Base-by-base conservation (phyloP, 2,329 filamentous ascomycete genomes). In the Sporothrix curviconia region DNA sequence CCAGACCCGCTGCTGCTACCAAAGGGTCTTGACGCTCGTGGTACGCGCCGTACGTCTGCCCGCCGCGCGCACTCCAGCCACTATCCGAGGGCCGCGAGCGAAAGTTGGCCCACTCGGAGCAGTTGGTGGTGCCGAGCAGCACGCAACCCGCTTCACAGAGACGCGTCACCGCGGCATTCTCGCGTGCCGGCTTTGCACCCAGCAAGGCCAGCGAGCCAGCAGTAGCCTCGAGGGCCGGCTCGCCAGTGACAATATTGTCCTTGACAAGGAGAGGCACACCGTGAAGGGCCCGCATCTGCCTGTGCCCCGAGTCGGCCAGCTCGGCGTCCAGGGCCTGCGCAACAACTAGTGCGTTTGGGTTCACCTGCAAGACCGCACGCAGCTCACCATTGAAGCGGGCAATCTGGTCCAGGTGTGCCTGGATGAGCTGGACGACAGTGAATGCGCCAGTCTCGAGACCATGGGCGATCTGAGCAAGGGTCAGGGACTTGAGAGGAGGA, bases 161-260 rank as follows among this genome's bases (percentile, higher is more conserved):
- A 12, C 36, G 28, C 3, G 58, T 34, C n/a, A 54, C 58, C 4
- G 57, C 55, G 3, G 42, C 28, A 25, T 80, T 58, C 39, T 60
- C 55, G 2, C 55, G 54, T 0, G 28, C 39, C 2, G 61, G 58
- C 17, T 55, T 58, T 53, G 58, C 57, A 1, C 61, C 59, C 15
- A 84, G 64, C 0, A 89, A 73, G 1, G 83, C 78, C 60, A 78
- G 85, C 0, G 85, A 89, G 3, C 85, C 85, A 3, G 84, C 73
- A 0, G 72, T 83, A 61, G 81, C 86, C 3, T 61, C 57, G 2
- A 60, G 42, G 59, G 22, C 15, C 14, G 74, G 67, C 65, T 87
- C 83, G 2, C 70, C 66, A 0, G 84, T 87, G 14, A 79, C 83
- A 50, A 88, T 85, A 65, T 84, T 86, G 69, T 85, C 80, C 67